Evolutionary conservation across 2,329 filamentous ascomycete genomes (phyloP).

Genomic region (Rhinocladiella mackenziei): DNA sequence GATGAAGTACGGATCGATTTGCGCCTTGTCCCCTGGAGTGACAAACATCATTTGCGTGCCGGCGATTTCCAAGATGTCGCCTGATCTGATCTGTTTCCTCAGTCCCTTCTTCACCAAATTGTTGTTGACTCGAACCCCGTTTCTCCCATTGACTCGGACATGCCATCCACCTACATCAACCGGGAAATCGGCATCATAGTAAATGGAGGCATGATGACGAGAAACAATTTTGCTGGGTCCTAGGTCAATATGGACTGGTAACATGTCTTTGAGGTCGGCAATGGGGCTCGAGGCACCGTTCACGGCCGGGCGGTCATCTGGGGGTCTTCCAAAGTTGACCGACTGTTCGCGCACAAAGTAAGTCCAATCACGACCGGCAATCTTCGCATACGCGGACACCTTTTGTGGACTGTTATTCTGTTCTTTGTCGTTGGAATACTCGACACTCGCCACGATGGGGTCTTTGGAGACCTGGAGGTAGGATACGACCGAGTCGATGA

Average conservation of each 20-base stretch:
- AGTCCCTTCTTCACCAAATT: conserved; percentile 61
- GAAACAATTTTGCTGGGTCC: conserved; percentile 79
- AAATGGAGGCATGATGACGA: conserved; percentile 69
- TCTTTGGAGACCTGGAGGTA: conserved; percentile 44
- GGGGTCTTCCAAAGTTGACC: conserved; percentile 49
- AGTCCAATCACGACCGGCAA: conserved; percentile 50
- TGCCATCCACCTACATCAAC: conserved; percentile 63
- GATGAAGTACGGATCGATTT: conserved; percentile 65
- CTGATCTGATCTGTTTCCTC: conserved; percentile 68
- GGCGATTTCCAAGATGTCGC: conserved; percentile 85
- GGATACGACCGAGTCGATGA: conserved; percentile 47
- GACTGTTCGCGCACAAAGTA: conserved; percentile 49
- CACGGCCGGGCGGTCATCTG: conserved; percentile 39
- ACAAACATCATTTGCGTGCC: conserved; percentile 99
- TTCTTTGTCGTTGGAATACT: conserved; percentile 44
- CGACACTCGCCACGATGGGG: conserved; percentile 41
- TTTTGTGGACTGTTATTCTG: conserved; percentile 41
- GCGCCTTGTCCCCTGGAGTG: conserved; percentile 70
- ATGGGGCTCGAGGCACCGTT: conserved; percentile 44
- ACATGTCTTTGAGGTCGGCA: conserved; percentile 40
- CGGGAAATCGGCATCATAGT: conserved; percentile 62
- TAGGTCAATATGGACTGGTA: conserved; percentile 74
- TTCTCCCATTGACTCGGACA: conserved; percentile 82
- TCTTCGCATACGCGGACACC: conserved; percentile 49
- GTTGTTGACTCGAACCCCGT: conserved; percentile 83